Evolutionary conservation across 352 stramenopile species (phyloP).

Genomic region (Globisporangium mamillatum): DNA sequence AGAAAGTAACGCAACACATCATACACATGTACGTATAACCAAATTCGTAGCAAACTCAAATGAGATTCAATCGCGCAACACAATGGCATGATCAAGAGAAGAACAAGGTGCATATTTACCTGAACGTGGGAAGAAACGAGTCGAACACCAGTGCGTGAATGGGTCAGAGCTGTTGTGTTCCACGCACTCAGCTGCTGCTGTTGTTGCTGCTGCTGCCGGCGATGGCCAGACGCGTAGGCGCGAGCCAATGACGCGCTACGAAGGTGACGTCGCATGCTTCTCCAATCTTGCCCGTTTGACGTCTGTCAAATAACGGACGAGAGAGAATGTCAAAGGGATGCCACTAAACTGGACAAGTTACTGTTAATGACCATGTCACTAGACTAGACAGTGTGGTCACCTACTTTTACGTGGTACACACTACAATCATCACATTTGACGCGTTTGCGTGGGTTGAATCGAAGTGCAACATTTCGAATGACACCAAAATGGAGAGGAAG

Average conservation of each 20-base stretch:
- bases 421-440: not conserved
- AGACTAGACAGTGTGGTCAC: not conserved
- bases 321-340: not conserved
- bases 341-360: not conserved
- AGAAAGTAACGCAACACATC: not conserved
- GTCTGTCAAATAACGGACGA: not conserved
- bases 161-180: not conserved
- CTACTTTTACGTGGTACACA: not conserved
- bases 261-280: constrained; percentile 9
- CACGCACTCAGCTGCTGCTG: not conserved
- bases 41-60: not conserved
- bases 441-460: not conserved
- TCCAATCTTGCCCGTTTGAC: not conserved
- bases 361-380: not conserved
- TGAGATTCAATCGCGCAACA: not conserved
- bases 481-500: not conserved
- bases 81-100: not conserved
- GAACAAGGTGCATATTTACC: not conserved
- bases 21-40: not conserved
- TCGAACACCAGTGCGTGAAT: not conserved
- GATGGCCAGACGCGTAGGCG: not conserved
- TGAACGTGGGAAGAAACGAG: not conserved
- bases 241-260: not conserved
- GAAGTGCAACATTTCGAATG: not conserved
- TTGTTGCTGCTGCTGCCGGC: not conserved